Conservation (phyloP, 208 protist species). For the Wallacemonas rigidus region DNA sequence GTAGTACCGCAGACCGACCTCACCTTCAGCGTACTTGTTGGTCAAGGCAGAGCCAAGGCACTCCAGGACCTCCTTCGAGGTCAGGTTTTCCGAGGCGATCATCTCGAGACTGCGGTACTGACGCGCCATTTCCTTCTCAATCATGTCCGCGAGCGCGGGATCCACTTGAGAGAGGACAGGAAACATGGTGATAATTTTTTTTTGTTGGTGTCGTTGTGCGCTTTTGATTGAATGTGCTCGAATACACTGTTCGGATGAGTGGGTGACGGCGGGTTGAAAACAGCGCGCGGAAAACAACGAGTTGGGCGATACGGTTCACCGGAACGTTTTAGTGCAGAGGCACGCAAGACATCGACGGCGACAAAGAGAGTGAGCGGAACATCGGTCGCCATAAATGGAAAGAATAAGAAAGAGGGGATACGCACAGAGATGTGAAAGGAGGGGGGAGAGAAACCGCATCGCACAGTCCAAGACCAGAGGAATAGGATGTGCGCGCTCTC, state of each 20-base stretch:
- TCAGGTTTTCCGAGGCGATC: constrained; percentile 98
- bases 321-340: too few relatives aligned
- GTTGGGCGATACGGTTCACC: too few relatives aligned
- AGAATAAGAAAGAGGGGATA: neutral
- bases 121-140: constrained; percentile 86
- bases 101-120: constrained; percentile 90
- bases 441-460: too few relatives aligned
- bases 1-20: constrained; percentile 97
- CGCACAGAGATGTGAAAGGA: too few relatives aligned
- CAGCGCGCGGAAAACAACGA: too few relatives aligned
- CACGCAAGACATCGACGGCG: too few relatives aligned
- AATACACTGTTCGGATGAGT: neutral
- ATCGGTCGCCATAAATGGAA: neutral
- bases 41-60: constrained; percentile 97
- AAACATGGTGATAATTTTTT: constrained; percentile 20
- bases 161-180: constrained; percentile 62
- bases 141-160: constrained; percentile 76
- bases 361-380: too few relatives aligned
- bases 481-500: too few relatives aligned
- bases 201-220: neutral
- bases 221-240: too few relatives aligned
- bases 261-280: neutral
- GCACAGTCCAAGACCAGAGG: too few relatives aligned
- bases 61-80: constrained; percentile 97
- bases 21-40: constrained; percentile 99